phyloP scores from a whole-genome alignment of 768 basidiomycete genomes.

The Tylopilus vinaceipallidus region DNA sequence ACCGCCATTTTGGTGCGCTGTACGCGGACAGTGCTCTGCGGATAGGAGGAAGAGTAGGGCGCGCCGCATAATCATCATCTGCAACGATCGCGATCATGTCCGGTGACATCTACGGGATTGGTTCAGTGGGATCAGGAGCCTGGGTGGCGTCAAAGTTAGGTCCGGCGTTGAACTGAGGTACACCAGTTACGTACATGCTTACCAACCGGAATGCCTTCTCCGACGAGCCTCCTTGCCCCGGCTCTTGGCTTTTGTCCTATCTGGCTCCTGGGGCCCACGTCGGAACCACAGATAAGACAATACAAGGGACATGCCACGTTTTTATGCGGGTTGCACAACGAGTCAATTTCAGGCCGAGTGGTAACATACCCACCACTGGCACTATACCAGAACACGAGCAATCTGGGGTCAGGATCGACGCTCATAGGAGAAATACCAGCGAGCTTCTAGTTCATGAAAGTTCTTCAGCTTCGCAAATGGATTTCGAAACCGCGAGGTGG shows the following conservation, averaged over 20 bases:
- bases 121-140: background rate
- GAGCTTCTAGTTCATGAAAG: too few relatives aligned
- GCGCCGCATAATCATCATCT: slow-evolving; percentile 3
- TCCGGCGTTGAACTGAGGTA: background rate
- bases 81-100: slow-evolving; percentile 9
- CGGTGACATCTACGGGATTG: background rate
- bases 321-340: background rate
- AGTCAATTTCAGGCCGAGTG: background rate
- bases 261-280: background rate
- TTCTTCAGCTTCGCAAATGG: slow-evolving; percentile 10
- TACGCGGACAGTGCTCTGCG: background rate
- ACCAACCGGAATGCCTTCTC: slow-evolving; percentile 7
- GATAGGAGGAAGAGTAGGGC: background rate
- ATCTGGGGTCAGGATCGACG: slow-evolving; percentile 16
- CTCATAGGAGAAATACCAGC: background rate
- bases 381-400: background rate
- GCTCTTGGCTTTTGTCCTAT: background rate
- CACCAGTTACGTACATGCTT: slow-evolving; percentile 16
- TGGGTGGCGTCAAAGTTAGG: slow-evolving; percentile 2
- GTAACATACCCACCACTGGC: too few relatives aligned
- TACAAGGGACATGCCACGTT: background rate
- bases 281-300: background rate
- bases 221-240: slow-evolving; percentile 4
- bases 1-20: background rate
- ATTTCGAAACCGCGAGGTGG: slow-evolving; percentile 1